phyloP scores from a whole-genome alignment of 164 flowering plant genomes.

The Piper betle region DNA sequence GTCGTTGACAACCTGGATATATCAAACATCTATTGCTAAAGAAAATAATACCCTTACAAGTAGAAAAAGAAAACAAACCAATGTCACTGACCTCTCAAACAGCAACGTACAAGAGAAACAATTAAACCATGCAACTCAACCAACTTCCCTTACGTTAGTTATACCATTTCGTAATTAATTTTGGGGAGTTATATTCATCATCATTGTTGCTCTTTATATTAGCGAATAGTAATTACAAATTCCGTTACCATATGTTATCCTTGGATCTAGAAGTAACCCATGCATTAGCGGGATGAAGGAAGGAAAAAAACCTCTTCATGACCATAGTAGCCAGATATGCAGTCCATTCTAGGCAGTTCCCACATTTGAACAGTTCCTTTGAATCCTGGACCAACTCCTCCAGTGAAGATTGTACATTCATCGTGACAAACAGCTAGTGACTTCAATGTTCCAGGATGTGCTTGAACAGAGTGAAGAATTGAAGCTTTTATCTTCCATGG shows the following conservation, averaged over 20 bases:
- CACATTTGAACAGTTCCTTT: constrained; percentile 92
- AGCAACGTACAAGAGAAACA: not conserved
- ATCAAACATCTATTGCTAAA: not conserved
- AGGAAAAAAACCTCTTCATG: constrained; percentile 81
- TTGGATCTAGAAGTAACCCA: not conserved
- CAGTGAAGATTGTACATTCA: constrained; percentile 73
- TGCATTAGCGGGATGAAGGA: not conserved
- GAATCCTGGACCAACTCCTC: constrained; percentile 90
- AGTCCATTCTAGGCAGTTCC: constrained; percentile 63
- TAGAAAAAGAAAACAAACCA: not conserved
- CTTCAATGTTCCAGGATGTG: constrained; percentile 82
- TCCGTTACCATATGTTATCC: not conserved
- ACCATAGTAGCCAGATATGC: constrained; percentile 76
- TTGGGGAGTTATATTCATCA: not conserved
- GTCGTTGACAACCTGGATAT: constrained; percentile 80
- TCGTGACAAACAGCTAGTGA: constrained; percentile 65
- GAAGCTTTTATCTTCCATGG: constrained; percentile 94
- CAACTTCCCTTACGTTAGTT: not conserved
- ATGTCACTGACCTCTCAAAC: not conserved
- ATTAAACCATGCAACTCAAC: not conserved
- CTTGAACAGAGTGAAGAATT: constrained; percentile 64
- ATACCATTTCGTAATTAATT: not conserved
- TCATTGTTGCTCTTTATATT: not conserved
- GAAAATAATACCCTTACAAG: not conserved
- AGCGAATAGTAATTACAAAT: not conserved